phyloP scores from a whole-genome alignment of 176 grass and related monocot genomes.

The Rhynchospora breviuscula region DNA sequence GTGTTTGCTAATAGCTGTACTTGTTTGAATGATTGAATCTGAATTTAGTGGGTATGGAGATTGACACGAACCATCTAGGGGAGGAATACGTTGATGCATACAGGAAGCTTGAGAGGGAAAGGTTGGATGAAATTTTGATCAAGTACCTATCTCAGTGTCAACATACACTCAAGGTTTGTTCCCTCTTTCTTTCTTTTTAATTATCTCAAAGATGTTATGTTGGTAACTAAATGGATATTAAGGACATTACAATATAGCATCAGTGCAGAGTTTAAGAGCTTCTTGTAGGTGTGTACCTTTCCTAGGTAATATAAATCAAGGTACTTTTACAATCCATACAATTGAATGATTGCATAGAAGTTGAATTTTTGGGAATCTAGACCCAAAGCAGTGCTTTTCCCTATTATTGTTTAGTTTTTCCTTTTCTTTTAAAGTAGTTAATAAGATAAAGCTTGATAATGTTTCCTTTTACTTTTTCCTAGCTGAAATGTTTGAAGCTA shows the following conservation, averaged over 20 bases:
- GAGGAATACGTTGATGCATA: conserved; percentile 7
- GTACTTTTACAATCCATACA: not conserved
- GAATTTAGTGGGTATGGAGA: conserved; percentile 19
- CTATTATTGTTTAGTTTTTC: not conserved
- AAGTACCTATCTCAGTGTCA: conserved; percentile 18
- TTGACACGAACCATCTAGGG: conserved; percentile 6
- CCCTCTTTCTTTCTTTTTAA: not conserved
- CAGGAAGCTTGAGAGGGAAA: conserved; percentile 20
- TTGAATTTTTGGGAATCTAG: not conserved
- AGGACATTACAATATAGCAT: not conserved
- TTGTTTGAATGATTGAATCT: not conserved
- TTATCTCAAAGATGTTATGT: not conserved
- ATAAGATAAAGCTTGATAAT: not conserved
- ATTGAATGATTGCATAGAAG: not conserved
- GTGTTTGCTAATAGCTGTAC: not conserved
- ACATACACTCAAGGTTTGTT: conserved; percentile 9
- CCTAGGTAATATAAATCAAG: not conserved
- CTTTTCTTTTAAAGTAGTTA: not conserved
- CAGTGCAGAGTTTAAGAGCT: not conserved
- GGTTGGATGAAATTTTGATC: conserved; percentile 18
- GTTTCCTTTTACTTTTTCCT: not conserved
- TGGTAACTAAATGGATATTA: not conserved
- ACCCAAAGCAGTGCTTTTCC: not conserved
- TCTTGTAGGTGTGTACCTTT: not conserved
- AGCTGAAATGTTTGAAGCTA: conserved; percentile 21